Base-by-base conservation (phyloP, 352 stramenopile genomes). In the Pythium insidiosum region DNA sequence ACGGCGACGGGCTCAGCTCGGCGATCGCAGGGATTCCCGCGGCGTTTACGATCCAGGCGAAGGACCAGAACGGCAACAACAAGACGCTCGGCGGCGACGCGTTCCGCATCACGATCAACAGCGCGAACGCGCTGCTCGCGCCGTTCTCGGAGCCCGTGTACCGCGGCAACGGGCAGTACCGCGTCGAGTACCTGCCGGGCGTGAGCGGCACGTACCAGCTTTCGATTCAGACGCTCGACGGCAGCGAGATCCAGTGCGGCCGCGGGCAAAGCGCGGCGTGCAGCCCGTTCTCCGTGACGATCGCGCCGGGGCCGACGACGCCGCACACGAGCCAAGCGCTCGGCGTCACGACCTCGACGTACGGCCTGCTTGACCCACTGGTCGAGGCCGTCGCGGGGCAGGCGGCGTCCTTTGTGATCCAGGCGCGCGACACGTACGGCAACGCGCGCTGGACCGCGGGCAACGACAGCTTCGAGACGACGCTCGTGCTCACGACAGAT, bases 211-310 rank as follows among this genome's bases (percentile, higher is more conserved):
- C 48, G n/a, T 98, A 97, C 63, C 50, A 61, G 16, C 46, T 99
- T 0, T 91, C 80, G 12, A 79, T 98, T 22, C 82, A 86, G 38
- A 98, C 92, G 9, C 73, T 88, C 20, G 83, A 92, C 25, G 88
- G 80, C 18, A 92, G 80, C 6, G 82, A 98, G 55, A 98, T 98
- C 58, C 98, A 97, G 61, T 98, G 94, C 48, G 94, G 94, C 0
- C 59, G 79, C 1, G 93, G 91, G 16, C 78, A 90, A 39, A 58
- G 74, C 1, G 67, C 88, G 29, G 97, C 97, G 57, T 99, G 95
- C 73, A 97, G 88, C 55, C 95, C 95, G 11, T 99, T 98, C 50
- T 36, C 57, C 4, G 46, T 99, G 5, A 62, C 59, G 7, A 85
- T 98, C 5, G 41, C 61, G 10, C 92, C 95, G 28, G 95, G 95